phyloP scores from a whole-genome alignment of 1,284 basidiomycete species.

The Mycosarcoma maydis region DNA sequence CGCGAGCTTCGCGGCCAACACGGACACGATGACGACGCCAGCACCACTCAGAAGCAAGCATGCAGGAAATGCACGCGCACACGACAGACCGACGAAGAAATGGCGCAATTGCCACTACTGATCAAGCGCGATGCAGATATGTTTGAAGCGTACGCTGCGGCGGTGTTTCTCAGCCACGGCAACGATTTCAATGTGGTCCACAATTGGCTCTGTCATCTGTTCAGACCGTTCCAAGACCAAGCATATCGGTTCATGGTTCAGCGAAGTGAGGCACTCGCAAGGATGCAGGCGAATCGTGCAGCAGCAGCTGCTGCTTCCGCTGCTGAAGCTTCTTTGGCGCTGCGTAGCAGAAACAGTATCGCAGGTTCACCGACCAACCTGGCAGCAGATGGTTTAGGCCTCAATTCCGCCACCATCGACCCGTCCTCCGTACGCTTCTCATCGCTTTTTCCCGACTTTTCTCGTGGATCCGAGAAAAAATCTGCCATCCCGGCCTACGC shows the following conservation, averaged over 20 bases:
- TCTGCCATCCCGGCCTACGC: constrained; percentile 12
- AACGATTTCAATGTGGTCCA: constrained; percentile 45
- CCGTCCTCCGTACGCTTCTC: constrained; percentile 20
- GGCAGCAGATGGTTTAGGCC: constrained; percentile 17
- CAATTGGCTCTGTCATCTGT: constrained; percentile 35
- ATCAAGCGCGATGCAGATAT: constrained; percentile 49
- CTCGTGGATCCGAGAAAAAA: constrained; percentile 3
- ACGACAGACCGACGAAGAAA: constrained; percentile 17
- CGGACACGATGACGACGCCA: not conserved
- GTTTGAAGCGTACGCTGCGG: constrained; percentile 49
- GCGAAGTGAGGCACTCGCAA: constrained; percentile 26
- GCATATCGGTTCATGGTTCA: constrained; percentile 50
- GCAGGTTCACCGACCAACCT: constrained; percentile 15
- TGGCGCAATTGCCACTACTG: constrained; percentile 17
- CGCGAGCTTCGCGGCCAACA: constrained; percentile 11
- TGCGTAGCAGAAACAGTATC: too few species aligned
- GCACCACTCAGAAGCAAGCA: not conserved
- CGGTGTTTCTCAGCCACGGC: constrained; percentile 38
- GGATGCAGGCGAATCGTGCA: constrained; percentile 20
- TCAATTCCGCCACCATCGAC: constrained; percentile 18
- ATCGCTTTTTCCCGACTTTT: constrained; percentile 31
- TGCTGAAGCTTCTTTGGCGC: too few species aligned
- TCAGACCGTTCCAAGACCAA: constrained; percentile 47
- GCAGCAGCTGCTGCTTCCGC: constrained; percentile 9
- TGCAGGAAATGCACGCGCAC: not conserved